phyloP scores from a whole-genome alignment of 306 rosid genomes.

The Glycine tomentella region DNA sequence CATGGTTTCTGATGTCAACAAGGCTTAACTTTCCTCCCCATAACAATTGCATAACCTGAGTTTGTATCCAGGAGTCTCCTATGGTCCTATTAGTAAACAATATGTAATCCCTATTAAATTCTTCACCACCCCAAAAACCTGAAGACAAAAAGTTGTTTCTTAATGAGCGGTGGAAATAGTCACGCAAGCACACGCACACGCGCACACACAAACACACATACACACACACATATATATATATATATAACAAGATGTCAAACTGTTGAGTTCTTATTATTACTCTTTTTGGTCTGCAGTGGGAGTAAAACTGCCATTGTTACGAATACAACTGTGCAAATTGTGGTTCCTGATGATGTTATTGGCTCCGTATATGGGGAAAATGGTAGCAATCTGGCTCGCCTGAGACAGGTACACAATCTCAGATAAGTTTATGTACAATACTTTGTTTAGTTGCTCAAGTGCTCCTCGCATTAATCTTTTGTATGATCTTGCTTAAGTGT shows the following conservation, averaged over 20 bases:
- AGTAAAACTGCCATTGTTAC: conserved; percentile 80
- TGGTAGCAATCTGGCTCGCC: conserved; percentile 74
- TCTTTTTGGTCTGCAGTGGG: conserved; percentile 64
- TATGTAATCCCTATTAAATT: background rate
- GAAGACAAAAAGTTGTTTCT: conserved; percentile 7
- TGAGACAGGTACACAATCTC: conserved; percentile 74
- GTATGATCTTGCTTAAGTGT: background rate
- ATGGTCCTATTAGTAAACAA: background rate
- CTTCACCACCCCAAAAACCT: conserved; percentile 12
- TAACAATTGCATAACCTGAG: conserved; percentile 30
- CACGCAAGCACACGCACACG: background rate
- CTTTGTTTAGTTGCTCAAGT: conserved; percentile 23
- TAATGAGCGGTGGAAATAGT: conserved; percentile 17
- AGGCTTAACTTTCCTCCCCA: background rate
- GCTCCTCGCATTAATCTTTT: conserved; percentile 7
- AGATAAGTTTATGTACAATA: background rate
- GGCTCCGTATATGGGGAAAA: conserved; percentile 81
- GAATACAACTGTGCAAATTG: conserved; percentile 79
- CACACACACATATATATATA: too few relatives aligned
- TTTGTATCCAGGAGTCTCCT: background rate
- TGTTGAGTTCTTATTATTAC: conserved; percentile 30
- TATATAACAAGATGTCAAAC: conserved; percentile 3
- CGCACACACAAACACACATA: too few relatives aligned
- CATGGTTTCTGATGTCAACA: conserved; percentile 16
- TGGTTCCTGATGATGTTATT: conserved; percentile 74